Evolutionary conservation across 345 rosid species (phyloP).

Genomic region (Euphorbia tirucalli): DNA sequence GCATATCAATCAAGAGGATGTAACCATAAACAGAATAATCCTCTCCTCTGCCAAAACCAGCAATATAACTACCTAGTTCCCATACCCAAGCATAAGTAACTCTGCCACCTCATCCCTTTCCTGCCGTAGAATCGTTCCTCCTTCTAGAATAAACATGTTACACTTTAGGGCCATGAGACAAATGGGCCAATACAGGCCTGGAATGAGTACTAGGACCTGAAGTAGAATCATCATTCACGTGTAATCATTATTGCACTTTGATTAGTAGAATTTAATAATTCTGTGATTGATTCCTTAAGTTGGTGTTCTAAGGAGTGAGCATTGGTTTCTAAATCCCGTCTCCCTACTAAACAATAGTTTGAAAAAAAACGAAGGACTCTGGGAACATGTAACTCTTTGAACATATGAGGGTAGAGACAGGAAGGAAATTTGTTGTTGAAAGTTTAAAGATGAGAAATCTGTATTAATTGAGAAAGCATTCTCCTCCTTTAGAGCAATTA

Average conservation of each 20-base stretch:
- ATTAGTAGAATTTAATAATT: background rate
- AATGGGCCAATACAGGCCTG: too few relatives aligned
- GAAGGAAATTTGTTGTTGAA: too few relatives aligned
- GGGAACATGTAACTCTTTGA: background rate
- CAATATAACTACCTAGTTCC: too few relatives aligned
- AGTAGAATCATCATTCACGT: background rate
- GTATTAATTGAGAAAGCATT: background rate
- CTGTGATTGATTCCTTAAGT: background rate
- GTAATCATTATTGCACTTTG: constrained; percentile 5
- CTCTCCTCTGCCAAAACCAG: too few relatives aligned
- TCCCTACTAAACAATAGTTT: background rate
- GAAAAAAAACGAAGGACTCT: background rate
- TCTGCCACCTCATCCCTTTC: too few relatives aligned
- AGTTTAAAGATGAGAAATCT: too few relatives aligned
- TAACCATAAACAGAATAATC: too few relatives aligned
- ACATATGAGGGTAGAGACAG: background rate
- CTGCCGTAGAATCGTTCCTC: too few relatives aligned
- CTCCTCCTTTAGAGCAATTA: background rate
- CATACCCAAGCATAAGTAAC: too few relatives aligned
- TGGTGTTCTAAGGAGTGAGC: background rate
- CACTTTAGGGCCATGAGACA: too few relatives aligned
- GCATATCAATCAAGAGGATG: background rate
- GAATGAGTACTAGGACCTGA: too few relatives aligned
- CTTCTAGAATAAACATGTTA: too few relatives aligned
- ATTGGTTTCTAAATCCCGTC: background rate